These are phyloP conservation scores for Trichosporon faecale DNA, from an alignment of 1,284 basidiomycete species.

Conservation along the genomic window DNA sequence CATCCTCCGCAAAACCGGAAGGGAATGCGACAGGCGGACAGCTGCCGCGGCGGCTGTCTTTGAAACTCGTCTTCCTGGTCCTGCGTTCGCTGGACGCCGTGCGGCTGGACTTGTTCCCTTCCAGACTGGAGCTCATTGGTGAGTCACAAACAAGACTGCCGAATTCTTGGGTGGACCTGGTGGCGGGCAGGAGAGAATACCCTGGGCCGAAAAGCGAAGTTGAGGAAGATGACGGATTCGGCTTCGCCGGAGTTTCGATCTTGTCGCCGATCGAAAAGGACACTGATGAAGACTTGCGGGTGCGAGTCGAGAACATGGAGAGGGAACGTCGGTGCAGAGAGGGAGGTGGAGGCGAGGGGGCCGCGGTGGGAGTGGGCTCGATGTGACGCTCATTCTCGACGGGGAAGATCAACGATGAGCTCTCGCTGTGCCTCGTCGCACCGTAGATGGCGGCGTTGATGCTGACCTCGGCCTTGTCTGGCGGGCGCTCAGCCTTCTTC, in stretches of 20 bases:
- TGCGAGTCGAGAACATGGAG: background rate
- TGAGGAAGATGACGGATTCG: background rate
- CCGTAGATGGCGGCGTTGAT: conserved; percentile 8
- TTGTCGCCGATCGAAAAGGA: conserved; percentile 5
- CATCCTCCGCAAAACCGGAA: background rate
- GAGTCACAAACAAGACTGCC: background rate
- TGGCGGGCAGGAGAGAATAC: background rate
- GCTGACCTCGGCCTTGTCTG: conserved; percentile 6
- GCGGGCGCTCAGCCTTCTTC: background rate
- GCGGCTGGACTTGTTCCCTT: background rate
- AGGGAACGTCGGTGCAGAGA: background rate
- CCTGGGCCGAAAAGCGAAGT: background rate
- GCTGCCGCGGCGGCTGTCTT: background rate
- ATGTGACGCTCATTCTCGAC: background rate
- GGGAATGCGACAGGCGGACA: background rate
- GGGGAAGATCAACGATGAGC: background rate
- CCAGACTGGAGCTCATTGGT: background rate
- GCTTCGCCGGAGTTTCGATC: background rate
- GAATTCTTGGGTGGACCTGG: background rate
- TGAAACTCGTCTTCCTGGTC: background rate
- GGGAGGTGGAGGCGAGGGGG: background rate
- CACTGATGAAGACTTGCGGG: background rate
- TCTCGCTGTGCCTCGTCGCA: background rate
- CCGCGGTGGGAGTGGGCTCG: background rate
- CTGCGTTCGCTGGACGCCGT: background rate